Base-by-base conservation (phyloP, 495 filamentous ascomycete genomes). In the Echria macrotheca region DNA sequence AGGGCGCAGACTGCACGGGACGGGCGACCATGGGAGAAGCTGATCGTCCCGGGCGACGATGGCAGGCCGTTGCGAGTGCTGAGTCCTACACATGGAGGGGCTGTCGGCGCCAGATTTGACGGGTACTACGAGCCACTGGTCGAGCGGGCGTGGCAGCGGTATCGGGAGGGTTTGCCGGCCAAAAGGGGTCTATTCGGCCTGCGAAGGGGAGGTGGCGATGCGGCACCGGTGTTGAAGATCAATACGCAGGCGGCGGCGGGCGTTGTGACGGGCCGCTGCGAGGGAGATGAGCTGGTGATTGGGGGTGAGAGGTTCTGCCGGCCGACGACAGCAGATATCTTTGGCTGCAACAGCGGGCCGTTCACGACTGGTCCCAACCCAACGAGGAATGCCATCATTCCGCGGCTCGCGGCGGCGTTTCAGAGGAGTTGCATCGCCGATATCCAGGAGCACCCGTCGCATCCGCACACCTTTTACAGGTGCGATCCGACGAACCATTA, bases 401-500 rank as follows among this genome's bases (percentile, higher is more conserved):
- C 77, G 0, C 72, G 85, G 7, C 64, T 91, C 1, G 78, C 81
- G 0, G 86, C 86, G 3, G 84, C 82, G 0, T 86, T 89, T 40
- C 83, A 82, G 59, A 72, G 86, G 15, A 75, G 78, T 7, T 83
- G 79, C 6, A 60, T 89, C 36, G 61, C 80, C 35, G 64, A 66
- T 11, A 54, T 72, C 12, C 52, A 64, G 3, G 60, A 72, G 9
- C 75, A 81, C 33, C 83, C 83, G 4, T 78, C 77, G 22, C 56
- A 47, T 0, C 67, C 73, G 2, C 50, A 60, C 0, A 72, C 71
- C 9, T 86, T 83, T 48, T 87, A 87, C 52, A 44, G 61, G 28
- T 59, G 76, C 15, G 56, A 73, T 1, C 68, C 78, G 29, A 86
- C 84, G 8, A 91, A 89, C 49, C 84, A 89, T 57, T 91, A 87